These are phyloP conservation scores for Botrytis elliptica DNA, from an alignment of 2,329 filamentous ascomycete genomes.

Conservation along the genomic window DNA sequence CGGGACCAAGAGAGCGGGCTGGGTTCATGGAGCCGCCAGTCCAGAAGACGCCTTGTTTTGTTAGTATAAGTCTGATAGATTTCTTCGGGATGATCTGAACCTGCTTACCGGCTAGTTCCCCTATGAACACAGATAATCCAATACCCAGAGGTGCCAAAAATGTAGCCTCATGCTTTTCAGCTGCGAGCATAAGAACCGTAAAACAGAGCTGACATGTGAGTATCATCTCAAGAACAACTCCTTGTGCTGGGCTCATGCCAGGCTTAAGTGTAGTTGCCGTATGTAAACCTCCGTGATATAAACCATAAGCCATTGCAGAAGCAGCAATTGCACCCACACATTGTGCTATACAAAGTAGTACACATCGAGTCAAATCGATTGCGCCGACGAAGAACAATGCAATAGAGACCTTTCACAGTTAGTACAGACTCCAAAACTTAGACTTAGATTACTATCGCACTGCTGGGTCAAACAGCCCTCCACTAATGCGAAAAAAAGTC, in stretches of 20 bases:
- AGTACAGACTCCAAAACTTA: background rate
- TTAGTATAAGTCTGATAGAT: background rate
- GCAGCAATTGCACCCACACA: conserved; percentile 41
- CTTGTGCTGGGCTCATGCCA: conserved; percentile 45
- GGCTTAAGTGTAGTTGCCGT: conserved; percentile 45
- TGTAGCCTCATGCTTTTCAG: conserved; percentile 49
- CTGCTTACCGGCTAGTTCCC: conserved; percentile 41
- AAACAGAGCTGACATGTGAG: conserved; percentile 50
- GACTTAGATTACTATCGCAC: conserved; percentile 35
- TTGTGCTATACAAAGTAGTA: conserved; percentile 39
- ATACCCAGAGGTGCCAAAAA: conserved; percentile 51
- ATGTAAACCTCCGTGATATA: conserved; percentile 47
- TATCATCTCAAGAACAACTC: conserved; percentile 51
- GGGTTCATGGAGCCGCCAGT: conserved; percentile 51
- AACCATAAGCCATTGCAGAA: conserved; percentile 44
- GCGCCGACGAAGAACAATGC: conserved; percentile 42
- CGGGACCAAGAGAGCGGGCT: conserved; percentile 48
- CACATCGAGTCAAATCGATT: conserved; percentile 38
- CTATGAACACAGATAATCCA: conserved; percentile 47
- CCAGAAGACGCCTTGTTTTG: conserved; percentile 44
- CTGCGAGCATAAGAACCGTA: conserved; percentile 52
- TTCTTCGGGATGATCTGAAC: too few species aligned
- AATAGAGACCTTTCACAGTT: conserved; percentile 38
- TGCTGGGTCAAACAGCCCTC: conserved; percentile 51
- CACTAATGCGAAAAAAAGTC: conserved; percentile 53